Base-by-base conservation (phyloP, 2,329 filamentous ascomycete species). In the Akanthomyces muscarius region DNA sequence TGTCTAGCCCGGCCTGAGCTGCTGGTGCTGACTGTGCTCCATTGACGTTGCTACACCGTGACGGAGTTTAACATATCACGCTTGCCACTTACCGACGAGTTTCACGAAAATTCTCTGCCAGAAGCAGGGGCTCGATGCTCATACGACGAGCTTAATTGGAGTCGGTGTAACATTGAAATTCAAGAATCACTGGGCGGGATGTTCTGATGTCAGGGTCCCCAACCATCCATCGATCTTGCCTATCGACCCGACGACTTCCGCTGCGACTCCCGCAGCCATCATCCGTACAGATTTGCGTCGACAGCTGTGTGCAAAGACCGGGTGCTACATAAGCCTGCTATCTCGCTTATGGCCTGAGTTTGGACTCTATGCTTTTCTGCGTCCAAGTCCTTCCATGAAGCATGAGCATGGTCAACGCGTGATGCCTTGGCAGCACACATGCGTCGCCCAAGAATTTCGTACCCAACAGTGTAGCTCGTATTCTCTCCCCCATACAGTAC, bases 41-140 rank as follows among this genome's bases (percentile, higher is more conserved):
- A 18, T 52, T 18, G 25, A 21, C 45, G 11, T 5, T 60, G 47
- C 36, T 33, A 60, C 47, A 42, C 47, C 11, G 8, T n/a, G 16
- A n/a, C 47, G 36, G 38, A 36, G 7, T 52, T 60, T 18, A 60
- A 18, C 18, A 60, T 52, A 47, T 44, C 47, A 60, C 47, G 36
- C n/a, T 50, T n/a, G 44, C 33, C 54, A 47, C 54, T 36, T 41
- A 47, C n/a, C 45, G 23, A 60, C 57, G 47, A 47, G 36, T 30
- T 52, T 51, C 57, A 52, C 28, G n/a, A 50, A 41, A 59, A 48
- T n/a, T 41, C 10, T 0, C 8, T 21, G 16, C 14, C 16, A 14
- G 5, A 16, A 10, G 18, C 21, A 8, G 13, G 4, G 16, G 21
- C 11, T 42, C 21, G 18, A 5, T 13, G 13, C 16, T 30, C 11